These are phyloP conservation scores for Saccharata proteae DNA, from an alignment of 2,329 filamentous ascomycete genomes.

Conservation along the genomic window DNA sequence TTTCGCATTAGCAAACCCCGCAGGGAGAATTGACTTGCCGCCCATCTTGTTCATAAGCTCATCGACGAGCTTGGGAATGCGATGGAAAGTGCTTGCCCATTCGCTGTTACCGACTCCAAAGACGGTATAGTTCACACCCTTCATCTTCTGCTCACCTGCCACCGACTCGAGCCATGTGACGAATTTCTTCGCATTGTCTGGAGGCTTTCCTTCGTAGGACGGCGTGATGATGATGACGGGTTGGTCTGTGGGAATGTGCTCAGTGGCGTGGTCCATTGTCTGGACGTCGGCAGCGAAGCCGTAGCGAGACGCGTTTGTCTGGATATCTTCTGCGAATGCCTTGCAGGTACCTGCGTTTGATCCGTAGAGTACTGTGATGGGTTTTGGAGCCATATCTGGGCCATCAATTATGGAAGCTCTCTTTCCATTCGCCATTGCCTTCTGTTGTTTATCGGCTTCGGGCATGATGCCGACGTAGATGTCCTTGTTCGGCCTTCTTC, in stretches of 20 bases:
- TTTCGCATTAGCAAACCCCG: conserved; percentile 45
- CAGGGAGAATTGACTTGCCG: conserved; percentile 34
- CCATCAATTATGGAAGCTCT: background rate
- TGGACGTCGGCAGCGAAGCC: conserved; percentile 47
- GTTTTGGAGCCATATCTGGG: conserved; percentile 13
- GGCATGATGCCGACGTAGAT: background rate
- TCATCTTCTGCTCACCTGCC: conserved; percentile 36
- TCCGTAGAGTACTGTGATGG: conserved; percentile 58
- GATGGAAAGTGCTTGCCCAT: conserved; percentile 30
- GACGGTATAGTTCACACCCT: conserved; percentile 36
- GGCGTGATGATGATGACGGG: conserved; percentile 57
- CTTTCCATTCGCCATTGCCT: background rate
- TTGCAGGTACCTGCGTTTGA: conserved; percentile 68
- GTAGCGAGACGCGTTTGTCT: conserved; percentile 43
- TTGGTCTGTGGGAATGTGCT: conserved; percentile 45
- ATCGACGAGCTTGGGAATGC: conserved; percentile 35
- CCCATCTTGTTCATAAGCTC: conserved; percentile 39
- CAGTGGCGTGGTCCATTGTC: conserved; percentile 49
- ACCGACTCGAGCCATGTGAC: conserved; percentile 51
- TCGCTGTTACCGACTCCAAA: conserved; percentile 32
- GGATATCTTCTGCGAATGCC: conserved; percentile 51
- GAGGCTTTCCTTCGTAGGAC: conserved; percentile 62
- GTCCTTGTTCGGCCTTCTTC: conserved; percentile 7
- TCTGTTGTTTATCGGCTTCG: too few species aligned
- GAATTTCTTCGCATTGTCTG: conserved; percentile 60